Evolutionary conservation across 2,329 filamentous ascomycete species (phyloP).

Genomic region (Hypomyces perniciosus): DNA sequence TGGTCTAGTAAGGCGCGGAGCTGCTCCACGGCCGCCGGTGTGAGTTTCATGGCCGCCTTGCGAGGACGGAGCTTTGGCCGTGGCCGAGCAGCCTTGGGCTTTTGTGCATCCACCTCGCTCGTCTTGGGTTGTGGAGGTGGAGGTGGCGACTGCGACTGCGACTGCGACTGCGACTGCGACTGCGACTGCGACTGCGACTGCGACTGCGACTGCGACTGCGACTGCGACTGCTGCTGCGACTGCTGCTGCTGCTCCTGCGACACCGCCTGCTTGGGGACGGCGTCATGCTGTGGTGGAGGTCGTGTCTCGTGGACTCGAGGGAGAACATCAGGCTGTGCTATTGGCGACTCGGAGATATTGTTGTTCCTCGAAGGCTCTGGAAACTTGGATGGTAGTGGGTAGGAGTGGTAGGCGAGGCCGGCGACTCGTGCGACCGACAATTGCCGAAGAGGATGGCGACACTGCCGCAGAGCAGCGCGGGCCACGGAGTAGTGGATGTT

Average conservation of each 20-base stretch:
- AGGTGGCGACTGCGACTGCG: slow-evolving; percentile 13
- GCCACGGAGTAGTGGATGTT: slow-evolving; percentile 36
- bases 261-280: slow-evolving; percentile 14
- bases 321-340: slow-evolving; percentile 38
- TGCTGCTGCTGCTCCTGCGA: slow-evolving; percentile 9
- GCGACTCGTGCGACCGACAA: slow-evolving; percentile 32
- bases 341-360: slow-evolving; percentile 41
- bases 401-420: slow-evolving; percentile 44
- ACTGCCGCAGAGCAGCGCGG: slow-evolving; percentile 34
- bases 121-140: slow-evolving; percentile 25
- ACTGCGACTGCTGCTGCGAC: slow-evolving; percentile 10
- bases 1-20: slow-evolving; percentile 71
- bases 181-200: slow-evolving; percentile 12
- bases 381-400: slow-evolving; percentile 40
- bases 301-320: slow-evolving; percentile 49
- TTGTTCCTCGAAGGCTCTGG: slow-evolving; percentile 37
- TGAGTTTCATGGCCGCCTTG: slow-evolving; percentile 88
- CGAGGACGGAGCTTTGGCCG: slow-evolving; percentile 49
- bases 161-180: slow-evolving; percentile 11
- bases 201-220: slow-evolving; percentile 11
- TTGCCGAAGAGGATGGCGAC: slow-evolving; percentile 35
- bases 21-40: slow-evolving; percentile 72
- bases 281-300: slow-evolving; percentile 30
- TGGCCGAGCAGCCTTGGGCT: slow-evolving; percentile 45
- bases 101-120: slow-evolving; percentile 62